Evolutionary conservation across 1,284 basidiomycete species (phyloP), one percentile per base, ranked within the genome.

Genomic region (Golubevia sp.): DNA sequence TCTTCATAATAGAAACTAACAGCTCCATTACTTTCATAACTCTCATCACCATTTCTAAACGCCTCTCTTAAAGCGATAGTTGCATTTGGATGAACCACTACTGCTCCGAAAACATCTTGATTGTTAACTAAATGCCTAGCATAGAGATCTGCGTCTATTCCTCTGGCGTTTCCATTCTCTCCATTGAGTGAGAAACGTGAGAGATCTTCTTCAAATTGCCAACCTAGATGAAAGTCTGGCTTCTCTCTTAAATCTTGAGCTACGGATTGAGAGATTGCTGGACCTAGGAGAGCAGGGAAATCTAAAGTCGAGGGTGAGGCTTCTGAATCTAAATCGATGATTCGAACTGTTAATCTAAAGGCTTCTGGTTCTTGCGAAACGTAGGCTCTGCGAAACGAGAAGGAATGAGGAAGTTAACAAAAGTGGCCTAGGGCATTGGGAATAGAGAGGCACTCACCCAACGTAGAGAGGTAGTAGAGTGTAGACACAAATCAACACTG

Each of bases 81-180:
- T 21, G 82, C 82, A 67, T 84, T 84, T 5, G 77, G 72, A 64
- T 78, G 76, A 48, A 84, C 63, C 49, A 84, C 61, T 30, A 82
- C 49, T 2, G 79, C 79, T 4, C 63, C 80, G 71, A 74, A 84
- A 2, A 77, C 74, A 67, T 77, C 75, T 62, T 83, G 80, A 50
- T 76, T 71, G 50, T 65, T 49, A 5, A 82, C 80, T 26, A 62
- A 65, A 38, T 73, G 50, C 51, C 56, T 62, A 15, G 70, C 78
- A 59, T 82, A 84, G 0, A 69, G 64, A 38, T 59, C 69, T 1
- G 82, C 66, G 59, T 66, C 30, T 55, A 21, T 11, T 62, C 64
- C 60, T 66, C 61, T 52, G 52, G 52, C 11, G 49, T 58, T 34
- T 63, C 51, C 34, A 66, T 49, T 49, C 38, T 49, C 1, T 63